Conservation (phyloP, 805 yeast genomes). For the Saturnispora galanensis region DNA sequence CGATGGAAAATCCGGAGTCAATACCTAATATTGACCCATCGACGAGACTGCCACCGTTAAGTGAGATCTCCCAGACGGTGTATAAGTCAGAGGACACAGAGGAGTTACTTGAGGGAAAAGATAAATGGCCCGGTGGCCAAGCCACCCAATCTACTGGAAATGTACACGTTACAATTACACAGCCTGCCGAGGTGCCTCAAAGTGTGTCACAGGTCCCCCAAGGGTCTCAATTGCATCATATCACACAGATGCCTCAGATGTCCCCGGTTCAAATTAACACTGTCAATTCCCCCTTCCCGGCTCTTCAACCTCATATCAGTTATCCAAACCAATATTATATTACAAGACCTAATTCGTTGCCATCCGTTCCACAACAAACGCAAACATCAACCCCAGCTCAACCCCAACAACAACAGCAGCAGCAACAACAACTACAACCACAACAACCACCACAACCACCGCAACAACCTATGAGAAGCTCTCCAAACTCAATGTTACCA, state of each 20-base stretch:
- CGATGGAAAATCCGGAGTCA: no score
- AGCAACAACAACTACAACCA: neutral
- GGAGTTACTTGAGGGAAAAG: no score
- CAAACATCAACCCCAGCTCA: neutral
- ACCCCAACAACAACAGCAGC: neutral
- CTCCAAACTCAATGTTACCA: neutral
- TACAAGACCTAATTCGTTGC: constrained; percentile 2
- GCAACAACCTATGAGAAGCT: constrained; percentile 1
- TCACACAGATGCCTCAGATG: no score
- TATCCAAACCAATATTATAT: constrained; percentile 3
- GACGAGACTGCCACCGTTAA: constrained; percentile 4
- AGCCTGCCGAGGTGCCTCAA: neutral
- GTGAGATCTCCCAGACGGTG: neutral
- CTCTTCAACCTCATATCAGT: neutral
- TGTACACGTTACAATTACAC: neutral
- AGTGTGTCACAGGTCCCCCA: constrained; percentile 3
- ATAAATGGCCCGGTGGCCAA: no score
- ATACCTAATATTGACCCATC: neutral
- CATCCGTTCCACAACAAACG: constrained; percentile 1
- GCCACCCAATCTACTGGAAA: no score
- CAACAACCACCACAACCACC: neutral
- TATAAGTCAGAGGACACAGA: no score
- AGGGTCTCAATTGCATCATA: neutral
- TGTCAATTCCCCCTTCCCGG: neutral
- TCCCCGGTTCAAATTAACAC: no score